phyloP scores from a whole-genome alignment of 1,284 basidiomycete species.

The Rhodotorula sp. region DNA sequence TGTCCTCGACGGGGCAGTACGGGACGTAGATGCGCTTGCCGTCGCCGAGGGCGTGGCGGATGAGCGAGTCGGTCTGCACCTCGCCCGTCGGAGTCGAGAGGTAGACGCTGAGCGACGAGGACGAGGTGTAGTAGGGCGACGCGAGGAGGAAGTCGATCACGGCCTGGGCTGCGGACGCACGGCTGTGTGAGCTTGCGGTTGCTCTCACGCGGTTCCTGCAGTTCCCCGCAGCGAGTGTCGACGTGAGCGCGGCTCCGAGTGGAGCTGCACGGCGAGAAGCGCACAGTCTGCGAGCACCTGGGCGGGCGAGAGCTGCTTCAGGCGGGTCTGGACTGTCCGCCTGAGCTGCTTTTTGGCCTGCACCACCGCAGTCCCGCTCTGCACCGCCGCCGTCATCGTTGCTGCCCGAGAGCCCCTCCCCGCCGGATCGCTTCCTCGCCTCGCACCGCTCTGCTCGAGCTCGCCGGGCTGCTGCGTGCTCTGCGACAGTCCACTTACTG shows the following conservation, averaged over 20 bases:
- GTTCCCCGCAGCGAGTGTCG: too few relatives aligned
- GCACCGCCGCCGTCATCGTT: constrained; percentile 1
- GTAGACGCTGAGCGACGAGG: constrained; percentile 49
- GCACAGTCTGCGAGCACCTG: constrained; percentile 40
- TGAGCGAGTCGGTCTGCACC: constrained; percentile 50
- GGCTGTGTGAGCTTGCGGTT: neutral
- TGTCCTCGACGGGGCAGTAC: constrained; percentile 47
- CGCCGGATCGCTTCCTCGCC: too few relatives aligned
- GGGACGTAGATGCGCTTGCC: constrained; percentile 52
- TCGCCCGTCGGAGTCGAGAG: constrained; percentile 51
- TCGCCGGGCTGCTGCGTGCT: too few relatives aligned
- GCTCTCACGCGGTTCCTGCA: too few relatives aligned
- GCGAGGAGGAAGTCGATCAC: constrained; percentile 46
- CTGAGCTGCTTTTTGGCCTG: constrained; percentile 47
- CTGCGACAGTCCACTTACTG: too few relatives aligned
- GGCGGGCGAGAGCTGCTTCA: constrained; percentile 30
- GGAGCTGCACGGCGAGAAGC: neutral
- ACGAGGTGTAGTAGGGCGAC: constrained; percentile 46
- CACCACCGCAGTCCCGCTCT: constrained; percentile 19
- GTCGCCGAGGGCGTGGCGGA: constrained; percentile 45
- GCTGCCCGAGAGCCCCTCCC: too few relatives aligned
- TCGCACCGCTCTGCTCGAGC: too few relatives aligned
- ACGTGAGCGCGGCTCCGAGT: too few relatives aligned
- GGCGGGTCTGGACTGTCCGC: constrained; percentile 41
- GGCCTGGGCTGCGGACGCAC: constrained; percentile 31